Evolutionary conservation across 2,329 filamentous ascomycete species (phyloP).

Genomic region (Penicillium polonicum): DNA sequence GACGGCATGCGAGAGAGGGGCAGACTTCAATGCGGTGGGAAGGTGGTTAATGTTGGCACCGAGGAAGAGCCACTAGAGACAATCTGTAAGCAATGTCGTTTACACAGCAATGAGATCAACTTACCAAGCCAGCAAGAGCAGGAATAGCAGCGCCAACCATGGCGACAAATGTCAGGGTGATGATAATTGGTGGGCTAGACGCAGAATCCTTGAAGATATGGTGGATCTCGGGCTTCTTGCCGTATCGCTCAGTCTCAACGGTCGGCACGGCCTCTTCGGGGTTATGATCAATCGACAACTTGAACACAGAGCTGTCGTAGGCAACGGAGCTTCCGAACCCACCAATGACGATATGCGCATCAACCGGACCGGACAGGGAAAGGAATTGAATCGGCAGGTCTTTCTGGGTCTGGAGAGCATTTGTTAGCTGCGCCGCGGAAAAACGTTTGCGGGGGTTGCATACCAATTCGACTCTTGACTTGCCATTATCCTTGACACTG

Average conservation of each 20-base stretch:
- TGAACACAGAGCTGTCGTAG: constrained; percentile 69
- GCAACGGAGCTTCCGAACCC: constrained; percentile 76
- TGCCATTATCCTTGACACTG: constrained; percentile 80
- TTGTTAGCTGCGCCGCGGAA: constrained; percentile 19
- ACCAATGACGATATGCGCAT: constrained; percentile 78
- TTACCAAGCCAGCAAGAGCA: constrained; percentile 67
- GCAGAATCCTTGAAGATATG: constrained; percentile 85
- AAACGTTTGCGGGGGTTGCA: constrained; percentile 30
- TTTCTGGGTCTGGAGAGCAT: constrained; percentile 68
- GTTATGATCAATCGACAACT: constrained; percentile 66
- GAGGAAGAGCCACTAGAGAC: constrained; percentile 69
- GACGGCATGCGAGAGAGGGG: constrained; percentile 75
- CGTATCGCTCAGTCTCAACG: constrained; percentile 75
- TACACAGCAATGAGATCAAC: constrained; percentile 27
- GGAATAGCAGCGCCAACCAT: constrained; percentile 74
- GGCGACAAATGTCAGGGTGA: constrained; percentile 74
- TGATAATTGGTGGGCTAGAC: constrained; percentile 73
- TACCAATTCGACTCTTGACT: constrained; percentile 82
- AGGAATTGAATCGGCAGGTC: constrained; percentile 85
- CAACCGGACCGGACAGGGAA: constrained; percentile 63
- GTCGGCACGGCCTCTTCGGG: constrained; percentile 58
- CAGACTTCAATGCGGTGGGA: constrained; percentile 68
- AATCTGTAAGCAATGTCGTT: constrained; percentile 11
- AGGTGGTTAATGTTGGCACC: constrained; percentile 83
- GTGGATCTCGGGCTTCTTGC: constrained; percentile 78